Conservation (phyloP, 2,329 filamentous ascomycete species). For the Fusarium subtropicale region DNA sequence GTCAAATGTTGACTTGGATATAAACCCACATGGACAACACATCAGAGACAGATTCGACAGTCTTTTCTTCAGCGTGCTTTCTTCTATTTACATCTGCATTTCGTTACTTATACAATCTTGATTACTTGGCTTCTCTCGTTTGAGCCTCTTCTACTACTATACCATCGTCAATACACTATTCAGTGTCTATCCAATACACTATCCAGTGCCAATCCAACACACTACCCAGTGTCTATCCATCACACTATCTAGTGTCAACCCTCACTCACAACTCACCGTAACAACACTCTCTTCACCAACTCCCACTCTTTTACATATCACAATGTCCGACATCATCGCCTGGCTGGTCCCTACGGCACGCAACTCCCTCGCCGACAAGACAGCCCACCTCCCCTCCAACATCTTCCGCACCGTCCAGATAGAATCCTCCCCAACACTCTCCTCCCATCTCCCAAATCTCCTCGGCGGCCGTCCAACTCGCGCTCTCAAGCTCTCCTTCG, state of each 20-base stretch:
- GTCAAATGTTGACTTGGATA: constrained; percentile 31
- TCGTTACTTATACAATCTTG: background rate
- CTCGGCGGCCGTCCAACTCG: constrained; percentile 43
- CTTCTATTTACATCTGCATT: background rate
- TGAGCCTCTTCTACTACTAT: constrained; percentile 25
- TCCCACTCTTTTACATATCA: constrained; percentile 4
- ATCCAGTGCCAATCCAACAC: no score
- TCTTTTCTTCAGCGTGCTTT: constrained; percentile 36
- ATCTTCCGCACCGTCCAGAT: constrained; percentile 44
- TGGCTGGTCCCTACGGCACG: constrained; percentile 55
- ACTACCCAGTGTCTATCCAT: no score
- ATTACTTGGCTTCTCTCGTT: constrained; percentile 43
- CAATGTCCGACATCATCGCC: constrained; percentile 52
- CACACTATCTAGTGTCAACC: constrained; percentile 12
- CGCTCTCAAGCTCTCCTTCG: constrained; percentile 54
- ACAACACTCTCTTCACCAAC: constrained; percentile 18
- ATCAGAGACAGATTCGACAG: constrained; percentile 2
- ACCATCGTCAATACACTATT: background rate
- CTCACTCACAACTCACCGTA: constrained; percentile 4
- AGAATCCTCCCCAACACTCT: constrained; percentile 43
- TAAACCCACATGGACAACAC: constrained; percentile 23
- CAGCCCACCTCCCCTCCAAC: constrained; percentile 51
- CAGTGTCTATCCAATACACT: background rate
- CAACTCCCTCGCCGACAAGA: constrained; percentile 51
- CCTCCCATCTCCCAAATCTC: constrained; percentile 48